Evolutionary conservation across 139 green algal species (phyloP).

Genomic region (Chlamydomonas asymmetrica): DNA sequence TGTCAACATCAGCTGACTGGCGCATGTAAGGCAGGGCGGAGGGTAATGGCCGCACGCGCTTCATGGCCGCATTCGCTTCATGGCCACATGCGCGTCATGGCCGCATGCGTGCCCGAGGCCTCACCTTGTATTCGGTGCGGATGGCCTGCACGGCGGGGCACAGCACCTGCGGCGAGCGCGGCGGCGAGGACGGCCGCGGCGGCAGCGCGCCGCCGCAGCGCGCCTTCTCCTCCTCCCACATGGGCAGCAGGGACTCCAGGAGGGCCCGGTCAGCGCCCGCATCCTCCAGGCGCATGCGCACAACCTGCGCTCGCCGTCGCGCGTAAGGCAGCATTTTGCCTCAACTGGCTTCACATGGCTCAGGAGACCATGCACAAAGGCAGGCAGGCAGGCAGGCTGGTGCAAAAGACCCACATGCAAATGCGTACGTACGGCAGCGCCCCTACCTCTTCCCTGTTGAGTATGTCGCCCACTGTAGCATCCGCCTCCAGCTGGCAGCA

Average conservation of each 20-base stretch:
- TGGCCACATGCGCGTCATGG: too few species aligned
- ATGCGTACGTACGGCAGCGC: conserved; percentile 46
- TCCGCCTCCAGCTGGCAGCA: conserved; percentile 85
- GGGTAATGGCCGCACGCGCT: too few species aligned
- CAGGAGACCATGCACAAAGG: too few species aligned
- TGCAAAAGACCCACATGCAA: conserved; percentile 51
- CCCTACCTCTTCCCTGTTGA: conserved; percentile 74
- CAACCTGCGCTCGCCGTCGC: too few species aligned
- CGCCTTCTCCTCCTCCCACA: conserved; percentile 85
- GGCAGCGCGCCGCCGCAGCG: conserved; percentile 54
- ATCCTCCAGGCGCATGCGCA: conserved; percentile 58
- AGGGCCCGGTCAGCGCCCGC: conserved; percentile 63
- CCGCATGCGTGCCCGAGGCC: not conserved
- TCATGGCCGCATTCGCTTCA: too few species aligned
- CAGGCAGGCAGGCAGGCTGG: too few species aligned
- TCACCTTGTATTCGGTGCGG: conserved; percentile 51
- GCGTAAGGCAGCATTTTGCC: too few species aligned
- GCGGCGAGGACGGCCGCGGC: conserved; percentile 52
- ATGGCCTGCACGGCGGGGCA: conserved; percentile 59
- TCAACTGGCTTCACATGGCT: too few species aligned
- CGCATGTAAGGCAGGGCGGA: too few species aligned
- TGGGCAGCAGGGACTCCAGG: conserved; percentile 80
- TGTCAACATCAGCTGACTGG: too few species aligned
- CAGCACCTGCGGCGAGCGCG: conserved; percentile 50
- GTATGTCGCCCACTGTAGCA: conserved; percentile 71